Evolutionary conservation across 495 filamentous ascomycete species (phyloP).

Genomic region (Astrocystis sublimbata): DNA sequence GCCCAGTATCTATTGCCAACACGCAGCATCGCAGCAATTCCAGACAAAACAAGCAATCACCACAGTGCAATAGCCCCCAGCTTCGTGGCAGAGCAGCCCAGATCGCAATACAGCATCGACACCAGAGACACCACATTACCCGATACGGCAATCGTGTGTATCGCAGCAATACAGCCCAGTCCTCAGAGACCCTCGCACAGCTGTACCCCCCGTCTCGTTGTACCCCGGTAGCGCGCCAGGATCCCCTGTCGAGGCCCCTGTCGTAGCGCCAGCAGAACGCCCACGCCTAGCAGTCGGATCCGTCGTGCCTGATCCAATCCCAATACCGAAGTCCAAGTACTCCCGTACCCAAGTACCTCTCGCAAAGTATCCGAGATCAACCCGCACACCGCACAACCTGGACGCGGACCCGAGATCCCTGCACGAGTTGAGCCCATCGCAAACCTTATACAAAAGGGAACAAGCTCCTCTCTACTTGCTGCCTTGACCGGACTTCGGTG

Average conservation of each 20-base stretch:
- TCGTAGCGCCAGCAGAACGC: slow-evolving; percentile 19
- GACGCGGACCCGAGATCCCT: slow-evolving; percentile 21
- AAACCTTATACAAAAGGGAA: slow-evolving; percentile 22
- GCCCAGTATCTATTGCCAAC: background rate
- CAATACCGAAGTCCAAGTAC: no score
- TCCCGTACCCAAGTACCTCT: slow-evolving; percentile 12
- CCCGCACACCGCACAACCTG: slow-evolving; percentile 20
- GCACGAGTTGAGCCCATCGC: slow-evolving; percentile 15
- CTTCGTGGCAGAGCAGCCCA: slow-evolving; percentile 10
- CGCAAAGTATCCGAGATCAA: slow-evolving; percentile 5
- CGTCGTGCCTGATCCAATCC: slow-evolving; percentile 15
- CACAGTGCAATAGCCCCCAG: slow-evolving; percentile 9
- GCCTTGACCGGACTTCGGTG: slow-evolving; percentile 37
- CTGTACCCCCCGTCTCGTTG: slow-evolving; percentile 11
- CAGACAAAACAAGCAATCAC: slow-evolving; percentile 14
- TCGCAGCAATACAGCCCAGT: slow-evolving; percentile 3
- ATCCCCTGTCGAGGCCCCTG: slow-evolving; percentile 5
- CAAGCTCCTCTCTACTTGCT: slow-evolving; percentile 13
- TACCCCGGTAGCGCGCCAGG: slow-evolving; percentile 7
- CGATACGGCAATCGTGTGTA: slow-evolving; percentile 9
- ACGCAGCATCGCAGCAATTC: background rate
- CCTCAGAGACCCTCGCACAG: slow-evolving; percentile 3
- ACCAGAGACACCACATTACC: slow-evolving; percentile 14
- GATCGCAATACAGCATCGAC: slow-evolving; percentile 7
- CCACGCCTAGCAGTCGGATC: slow-evolving; percentile 18